phyloP scores from a whole-genome alignment of 1,284 basidiomycete genomes.

The Thelephora terrestris region DNA sequence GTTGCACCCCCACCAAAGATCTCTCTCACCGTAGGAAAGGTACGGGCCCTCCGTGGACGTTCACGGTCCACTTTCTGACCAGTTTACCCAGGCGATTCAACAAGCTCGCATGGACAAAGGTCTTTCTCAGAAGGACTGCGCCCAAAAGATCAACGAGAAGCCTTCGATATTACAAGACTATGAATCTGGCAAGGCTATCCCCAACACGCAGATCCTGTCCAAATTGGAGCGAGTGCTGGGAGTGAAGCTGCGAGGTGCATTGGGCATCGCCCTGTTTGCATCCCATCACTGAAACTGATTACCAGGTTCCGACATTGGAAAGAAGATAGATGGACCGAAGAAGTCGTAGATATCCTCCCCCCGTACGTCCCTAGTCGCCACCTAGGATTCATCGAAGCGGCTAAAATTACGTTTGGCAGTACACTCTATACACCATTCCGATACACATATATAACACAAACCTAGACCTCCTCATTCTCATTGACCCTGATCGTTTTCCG shows the following conservation, averaged over 20 bases:
- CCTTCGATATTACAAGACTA: slow-evolving; percentile 84
- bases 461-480: no score
- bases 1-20: slow-evolving; percentile 92
- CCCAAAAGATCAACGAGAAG: slow-evolving; percentile 89
- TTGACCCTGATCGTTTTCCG: no score
- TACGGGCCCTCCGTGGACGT: slow-evolving; percentile 23
- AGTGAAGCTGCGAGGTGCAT: slow-evolving; percentile 85
- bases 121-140: slow-evolving; percentile 89
- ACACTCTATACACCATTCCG: no score
- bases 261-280: background rate
- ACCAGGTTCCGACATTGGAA: slow-evolving; percentile 67
- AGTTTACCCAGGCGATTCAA: slow-evolving; percentile 62
- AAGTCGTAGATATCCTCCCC: slow-evolving; percentile 51
- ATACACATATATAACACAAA: no score
- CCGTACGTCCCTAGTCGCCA: slow-evolving; percentile 18
- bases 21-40: slow-evolving; percentile 71
- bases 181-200: slow-evolving; percentile 83
- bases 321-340: slow-evolving; percentile 70
- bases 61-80: background rate
- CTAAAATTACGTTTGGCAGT: no score
- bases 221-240: slow-evolving; percentile 89
- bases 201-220: slow-evolving; percentile 81
- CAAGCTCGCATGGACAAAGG: slow-evolving; percentile 70
- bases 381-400: background rate
- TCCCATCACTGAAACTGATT: slow-evolving; percentile 4